Evolutionary conservation across 2,329 filamentous ascomycete species (phyloP), one percentile per base, ranked within the genome.

Genomic region (Neopestalotiopsis clavispora): DNA sequence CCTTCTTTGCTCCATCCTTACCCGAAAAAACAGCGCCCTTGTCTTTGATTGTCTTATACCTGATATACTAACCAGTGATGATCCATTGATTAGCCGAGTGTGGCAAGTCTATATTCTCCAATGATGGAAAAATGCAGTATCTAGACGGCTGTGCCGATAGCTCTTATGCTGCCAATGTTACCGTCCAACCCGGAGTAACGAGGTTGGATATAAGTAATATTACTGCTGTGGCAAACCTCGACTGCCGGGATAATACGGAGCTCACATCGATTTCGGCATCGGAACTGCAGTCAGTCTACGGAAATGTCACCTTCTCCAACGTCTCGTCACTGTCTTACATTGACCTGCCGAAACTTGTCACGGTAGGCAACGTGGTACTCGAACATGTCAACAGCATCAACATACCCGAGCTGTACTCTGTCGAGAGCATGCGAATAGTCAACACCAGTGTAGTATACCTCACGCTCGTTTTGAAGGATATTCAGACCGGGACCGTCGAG

Each of bases 361-460:
- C 45, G 45, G 45, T 17, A 52, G 45, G 45, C 17, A 52, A 52
- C 17, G 45, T 52, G n/a, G 45, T 52, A 17, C 45, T 52, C 17
- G 45, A 63, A 42, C 23, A 63, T 63, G 60, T 63, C 34, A 38
- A 30, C 32, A 63, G 34, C 60, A 63, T 63, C 32, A 40, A 30
- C 32, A 63, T 38, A 63, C 30, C 60, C 60, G 38, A 63, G 60
- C 30, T 34, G 60, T 23, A 63, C n/a, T 13, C 57, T 30, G 57
- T 59, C 57, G 14, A 17, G 20, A 34, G 23, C 57, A 59, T 52
- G 45, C 17, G 45, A 17, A 52, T 52, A 52, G 45, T n/a, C 14
- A 52, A 52, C 45, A 52, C 45, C 17, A 52, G 20, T 52, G 45
- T 23, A 20, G 2, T 20, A 52, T 52, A 52, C 45, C 45, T 52